These are phyloP conservation scores for Papilionanthe hybrid DNA, from an alignment of 116 monocot genomes.

Conservation along the genomic window DNA sequence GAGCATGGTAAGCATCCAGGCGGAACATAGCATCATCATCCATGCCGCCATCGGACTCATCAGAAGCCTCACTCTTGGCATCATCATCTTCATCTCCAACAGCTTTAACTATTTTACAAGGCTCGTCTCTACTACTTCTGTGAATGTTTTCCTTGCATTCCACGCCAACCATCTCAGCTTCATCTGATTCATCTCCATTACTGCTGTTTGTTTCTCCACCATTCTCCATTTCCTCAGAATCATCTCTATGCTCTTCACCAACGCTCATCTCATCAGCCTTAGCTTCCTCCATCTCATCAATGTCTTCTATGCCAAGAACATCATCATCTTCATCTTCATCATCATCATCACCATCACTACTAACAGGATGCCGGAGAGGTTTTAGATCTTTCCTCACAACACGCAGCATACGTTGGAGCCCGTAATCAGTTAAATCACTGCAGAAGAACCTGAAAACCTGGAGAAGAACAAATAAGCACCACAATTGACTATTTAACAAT, in stretches of 20 bases:
- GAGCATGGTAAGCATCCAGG: slow-evolving; percentile 64
- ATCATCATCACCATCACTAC: slow-evolving; percentile 45
- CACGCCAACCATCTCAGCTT: neutral
- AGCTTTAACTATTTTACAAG: slow-evolving; percentile 2
- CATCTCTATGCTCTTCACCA: slow-evolving; percentile 26
- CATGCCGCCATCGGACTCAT: slow-evolving; percentile 66
- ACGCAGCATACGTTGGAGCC: slow-evolving; percentile 66
- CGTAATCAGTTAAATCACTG: slow-evolving; percentile 60
- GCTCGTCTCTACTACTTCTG: slow-evolving; percentile 12
- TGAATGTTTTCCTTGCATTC: neutral
- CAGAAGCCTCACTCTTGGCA: slow-evolving; percentile 19
- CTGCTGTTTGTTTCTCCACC: slow-evolving; percentile 16
- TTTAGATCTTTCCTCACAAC: slow-evolving; percentile 88
- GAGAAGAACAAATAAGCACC: slow-evolving; percentile 2
- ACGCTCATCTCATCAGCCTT: slow-evolving; percentile 33
- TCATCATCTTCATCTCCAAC: slow-evolving; percentile 12
- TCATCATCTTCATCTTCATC: slow-evolving; percentile 52
- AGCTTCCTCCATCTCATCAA: slow-evolving; percentile 47
- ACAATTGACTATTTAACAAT: neutral
- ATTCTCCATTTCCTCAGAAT: slow-evolving; percentile 13
- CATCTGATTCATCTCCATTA: slow-evolving; percentile 17
- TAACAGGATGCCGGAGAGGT: slow-evolving; percentile 38
- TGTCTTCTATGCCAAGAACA: slow-evolving; percentile 57
- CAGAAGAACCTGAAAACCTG: slow-evolving; percentile 86
- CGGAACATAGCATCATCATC: slow-evolving; percentile 96